Evolutionary conservation across 2,329 filamentous ascomycete species (phyloP), one percentile per base, ranked within the genome.

Genomic region (Eutypa lata): DNA sequence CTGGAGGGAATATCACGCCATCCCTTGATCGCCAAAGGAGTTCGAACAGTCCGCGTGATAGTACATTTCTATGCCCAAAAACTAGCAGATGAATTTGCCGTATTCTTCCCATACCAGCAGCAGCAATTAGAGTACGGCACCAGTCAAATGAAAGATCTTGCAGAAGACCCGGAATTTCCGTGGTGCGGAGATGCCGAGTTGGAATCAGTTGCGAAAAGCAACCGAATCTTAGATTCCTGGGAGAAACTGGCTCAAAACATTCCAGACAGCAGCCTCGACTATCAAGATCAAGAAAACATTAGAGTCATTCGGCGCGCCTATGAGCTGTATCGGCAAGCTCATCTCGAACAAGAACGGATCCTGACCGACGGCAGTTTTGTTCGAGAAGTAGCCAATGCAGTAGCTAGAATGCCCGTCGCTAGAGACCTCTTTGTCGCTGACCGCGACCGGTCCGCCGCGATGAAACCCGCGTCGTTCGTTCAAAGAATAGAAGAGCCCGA

Each of bases 1-100:
- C 50, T 62, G 7, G 52, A 56, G 7, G 13, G 54, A 8, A 52
- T 62, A 22, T 60, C 60, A 6, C 57, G 51, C 18, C 61, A 62
- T 43, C 53, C 50, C 3, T 24, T 19, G 14, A 54, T 62, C 31
- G 26, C 50, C 22, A 58, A 48, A 43, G 55, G 55, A 7, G 51
- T 62, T 7, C 53, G 38, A 5, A 21, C 19, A 3, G 18, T 61
- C 10, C 38, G n/a, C 24, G 45, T 54, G 5, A n/a, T 42, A n/a
- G 44, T 48, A 13, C 18, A 35, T 3, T 48, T 42, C 31, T 38
- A 7, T 18, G 6, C 35, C 35, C 7, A 7, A 5, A 14, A 38
- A 4, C 6, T 38, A 14, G 35, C 35, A 6, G 7, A 38, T 7
- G 35, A 38, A 5, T 38, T 38, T 16, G n/a, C 7, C n/a, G 4